Evolutionary conservation across 2,329 filamentous ascomycete genomes (phyloP), one percentile per base, ranked within the genome.

Genomic region (Calonectria pseudoturangicola): DNA sequence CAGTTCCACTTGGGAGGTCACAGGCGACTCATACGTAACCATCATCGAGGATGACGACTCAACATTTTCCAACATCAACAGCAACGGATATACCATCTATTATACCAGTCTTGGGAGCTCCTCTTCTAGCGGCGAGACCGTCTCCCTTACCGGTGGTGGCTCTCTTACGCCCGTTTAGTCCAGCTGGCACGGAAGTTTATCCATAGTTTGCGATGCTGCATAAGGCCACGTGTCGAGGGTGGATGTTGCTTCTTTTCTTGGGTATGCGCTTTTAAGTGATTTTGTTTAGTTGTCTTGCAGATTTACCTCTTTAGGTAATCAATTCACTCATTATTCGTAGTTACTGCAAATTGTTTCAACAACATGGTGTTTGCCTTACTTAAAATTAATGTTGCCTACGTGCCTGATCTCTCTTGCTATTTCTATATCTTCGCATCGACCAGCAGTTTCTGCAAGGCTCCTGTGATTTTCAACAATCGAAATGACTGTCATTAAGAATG

Each of bases 21-120:
- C 66, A 2, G 66, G 56, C 3, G 56, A 69, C 36, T 69, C 66
- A 12, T 69, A 69, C 45, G 66, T 69, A 2, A 64, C 66, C 13
- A 18, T 27, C 16, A 56, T 69, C 13, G 58, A 64, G 36, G 58
- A 64, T 15, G 67, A 64, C 21, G 67, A 69, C 25, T n/a, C 47
- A 1, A 69, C 30, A 33, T 69, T 33, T 45, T 69, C 67, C 15
- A 69, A 64, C 25, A 69, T 69, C n/a, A 63, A 69, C 45, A 69
- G 67, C 36, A 69, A 69, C 21, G 67, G 67, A 16, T 69, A 64
- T 15, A 69, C 56, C 2, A 33, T 69, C 1, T 69, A 64, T 47
- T 69, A 69, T 47, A 36, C 25, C 16, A 69, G 56, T 12, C 56
- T 69, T 12, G 48, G 64, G 13, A 48, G 41, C 21, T 69, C 58